Percentiles rank a stretch among this genome's conserved stretches.
These are phyloP conservation scores for Aureobasidium sp. DNA, from an alignment of 2,329 filamentous ascomycete species.

Conservation along the genomic window DNA sequence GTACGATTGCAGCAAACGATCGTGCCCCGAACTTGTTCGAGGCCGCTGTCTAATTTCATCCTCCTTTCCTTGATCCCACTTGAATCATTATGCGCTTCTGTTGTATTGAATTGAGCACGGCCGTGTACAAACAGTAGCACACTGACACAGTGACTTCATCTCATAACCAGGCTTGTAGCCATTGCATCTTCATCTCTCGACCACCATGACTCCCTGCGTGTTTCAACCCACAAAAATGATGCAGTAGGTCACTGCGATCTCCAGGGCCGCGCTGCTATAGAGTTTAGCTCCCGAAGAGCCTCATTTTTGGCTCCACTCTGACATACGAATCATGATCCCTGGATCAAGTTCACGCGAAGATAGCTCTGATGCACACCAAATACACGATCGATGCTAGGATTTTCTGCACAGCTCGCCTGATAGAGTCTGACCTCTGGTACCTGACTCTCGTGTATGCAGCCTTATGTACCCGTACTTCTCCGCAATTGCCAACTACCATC, in stretches of 20 bases:
- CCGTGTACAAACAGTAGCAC: too few relatives aligned
- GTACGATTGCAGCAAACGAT: background rate
- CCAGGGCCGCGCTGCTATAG: background rate
- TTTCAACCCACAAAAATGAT: slow-evolving; percentile 11
- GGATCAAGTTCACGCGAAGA: background rate
- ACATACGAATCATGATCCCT: slow-evolving; percentile 1
- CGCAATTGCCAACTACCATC: slow-evolving; percentile 5
- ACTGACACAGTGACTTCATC: background rate
- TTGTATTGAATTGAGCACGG: too few relatives aligned
- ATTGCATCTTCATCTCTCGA: background rate
- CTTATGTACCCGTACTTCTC: slow-evolving; percentile 9
- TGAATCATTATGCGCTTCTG: too few relatives aligned
- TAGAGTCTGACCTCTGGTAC: background rate
- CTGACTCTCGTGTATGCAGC: slow-evolving; percentile 4
- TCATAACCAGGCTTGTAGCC: background rate
- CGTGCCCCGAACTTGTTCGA: background rate
- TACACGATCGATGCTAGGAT: background rate
- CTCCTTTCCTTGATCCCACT: background rate
- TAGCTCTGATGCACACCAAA: background rate
- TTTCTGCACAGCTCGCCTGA: slow-evolving; percentile 3
- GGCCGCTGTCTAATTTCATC: background rate
- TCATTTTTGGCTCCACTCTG: slow-evolving; percentile 4
- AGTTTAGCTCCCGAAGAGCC: slow-evolving; percentile 14
- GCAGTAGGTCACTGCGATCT: slow-evolving; percentile 1
- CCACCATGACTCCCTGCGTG: slow-evolving; percentile 1